These are phyloP conservation scores for Effrenium voratum DNA, from an alignment of 73 alveolate genomes.

Conservation along the genomic window DNA sequence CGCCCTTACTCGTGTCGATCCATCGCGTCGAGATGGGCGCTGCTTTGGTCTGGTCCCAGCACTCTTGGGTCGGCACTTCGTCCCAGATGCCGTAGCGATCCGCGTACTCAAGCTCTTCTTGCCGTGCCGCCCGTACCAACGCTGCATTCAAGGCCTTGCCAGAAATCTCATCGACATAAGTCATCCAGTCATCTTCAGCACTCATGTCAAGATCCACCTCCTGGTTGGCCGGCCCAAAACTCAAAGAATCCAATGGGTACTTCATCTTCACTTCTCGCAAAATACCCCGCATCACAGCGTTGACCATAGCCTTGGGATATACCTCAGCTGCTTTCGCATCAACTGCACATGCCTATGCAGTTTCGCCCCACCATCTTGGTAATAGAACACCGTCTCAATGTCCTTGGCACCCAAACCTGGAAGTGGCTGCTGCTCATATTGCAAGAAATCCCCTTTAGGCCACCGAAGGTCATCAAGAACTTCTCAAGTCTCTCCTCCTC, in stretches of 20 bases:
- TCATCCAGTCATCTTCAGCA: background rate
- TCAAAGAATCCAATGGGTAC: background rate
- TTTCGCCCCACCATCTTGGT: too few species aligned
- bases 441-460: too few species aligned
- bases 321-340: too few species aligned
- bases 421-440: too few species aligned
- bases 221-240: background rate
- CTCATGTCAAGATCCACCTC: background rate
- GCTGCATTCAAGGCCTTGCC: background rate
- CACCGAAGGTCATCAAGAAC: background rate
- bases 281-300: background rate
- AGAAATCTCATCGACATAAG: background rate
- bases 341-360: too few species aligned
- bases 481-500: background rate
- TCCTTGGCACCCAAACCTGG: background rate
- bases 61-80: background rate
- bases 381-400: background rate
- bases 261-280: background rate
- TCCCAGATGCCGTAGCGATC: background rate
- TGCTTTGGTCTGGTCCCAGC: background rate
- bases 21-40: background rate
- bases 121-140: background rate
- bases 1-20: constrained; percentile 14
- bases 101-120: background rate
- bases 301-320: background rate